A percentile compares a stretch with the other conserved stretches of the same genome.
phyloP scores from a whole-genome alignment of 139 green algal genomes.

The Tetraselmis chui region DNA sequence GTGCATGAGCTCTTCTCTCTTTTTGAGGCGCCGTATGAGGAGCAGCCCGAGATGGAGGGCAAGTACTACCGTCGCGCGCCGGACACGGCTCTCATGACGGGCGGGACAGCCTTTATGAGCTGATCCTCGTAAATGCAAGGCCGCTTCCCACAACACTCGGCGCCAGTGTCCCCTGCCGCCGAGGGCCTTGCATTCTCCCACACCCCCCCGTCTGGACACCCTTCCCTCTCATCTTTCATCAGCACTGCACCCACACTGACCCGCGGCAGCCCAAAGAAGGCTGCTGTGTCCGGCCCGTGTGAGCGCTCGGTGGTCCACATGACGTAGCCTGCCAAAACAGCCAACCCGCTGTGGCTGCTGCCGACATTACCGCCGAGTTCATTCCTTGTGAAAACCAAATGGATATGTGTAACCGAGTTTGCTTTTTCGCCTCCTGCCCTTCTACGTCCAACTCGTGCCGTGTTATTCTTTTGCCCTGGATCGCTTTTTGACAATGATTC shows the following conservation, averaged over 20 bases:
- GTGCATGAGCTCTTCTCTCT: conserved; percentile 23
- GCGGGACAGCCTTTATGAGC: conserved; percentile 21
- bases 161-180: too few relatives aligned
- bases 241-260: too few relatives aligned
- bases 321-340: neutral
- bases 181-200: neutral
- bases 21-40: conserved; percentile 18
- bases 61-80: conserved; percentile 20
- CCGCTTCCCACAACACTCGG: neutral
- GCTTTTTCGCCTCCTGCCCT: too few relatives aligned
- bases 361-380: neutral
- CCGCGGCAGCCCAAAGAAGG: too few relatives aligned
- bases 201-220: too few relatives aligned
- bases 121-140: conserved; percentile 25
- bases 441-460: too few relatives aligned
- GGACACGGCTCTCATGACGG: conserved; percentile 5
- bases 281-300: too few relatives aligned
- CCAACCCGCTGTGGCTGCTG: neutral
- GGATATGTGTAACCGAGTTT: too few relatives aligned
- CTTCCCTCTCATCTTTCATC: too few relatives aligned
- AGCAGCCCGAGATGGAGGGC: conserved; percentile 10
- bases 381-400: too few relatives aligned
- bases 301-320: neutral
- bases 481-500: too few relatives aligned
- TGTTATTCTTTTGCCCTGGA: too few relatives aligned